A percentile compares a stretch with the other conserved stretches of the same genome.
These are phyloP conservation scores for Neurospora crassa DNA, from an alignment of 2,329 filamentous ascomycete species.

Conservation along the genomic window DNA sequence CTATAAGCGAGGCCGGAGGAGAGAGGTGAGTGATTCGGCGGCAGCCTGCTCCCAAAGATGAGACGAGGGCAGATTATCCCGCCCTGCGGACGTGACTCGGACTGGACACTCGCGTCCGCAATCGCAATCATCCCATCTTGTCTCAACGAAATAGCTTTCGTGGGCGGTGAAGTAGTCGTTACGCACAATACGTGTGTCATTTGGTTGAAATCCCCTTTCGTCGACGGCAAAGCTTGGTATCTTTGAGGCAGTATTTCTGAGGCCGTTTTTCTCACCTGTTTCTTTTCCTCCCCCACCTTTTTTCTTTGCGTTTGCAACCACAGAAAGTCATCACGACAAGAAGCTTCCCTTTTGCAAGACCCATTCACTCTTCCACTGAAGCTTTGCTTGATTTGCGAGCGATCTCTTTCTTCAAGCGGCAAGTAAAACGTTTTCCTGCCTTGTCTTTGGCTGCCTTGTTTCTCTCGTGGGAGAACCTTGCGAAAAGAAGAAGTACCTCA, in stretches of 20 bases:
- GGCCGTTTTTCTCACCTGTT: background rate
- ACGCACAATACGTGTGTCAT: background rate
- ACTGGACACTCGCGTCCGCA: background rate
- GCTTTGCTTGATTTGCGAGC: background rate
- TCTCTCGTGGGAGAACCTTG: background rate
- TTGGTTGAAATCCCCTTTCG: background rate
- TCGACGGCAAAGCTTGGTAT: background rate
- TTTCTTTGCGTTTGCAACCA: background rate
- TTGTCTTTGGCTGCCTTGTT: background rate
- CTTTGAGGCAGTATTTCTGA: background rate
- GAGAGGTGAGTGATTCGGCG: background rate
- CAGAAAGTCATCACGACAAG: background rate
- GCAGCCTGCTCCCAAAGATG: background rate
- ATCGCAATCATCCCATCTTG: background rate
- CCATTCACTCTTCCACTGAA: background rate
- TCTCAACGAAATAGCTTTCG: background rate
- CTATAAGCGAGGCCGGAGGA: background rate
- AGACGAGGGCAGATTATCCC: background rate
- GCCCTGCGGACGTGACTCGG: background rate
- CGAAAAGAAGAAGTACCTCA: background rate
- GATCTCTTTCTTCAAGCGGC: background rate
- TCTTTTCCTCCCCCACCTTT: background rate
- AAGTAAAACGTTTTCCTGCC: background rate
- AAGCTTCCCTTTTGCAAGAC: background rate
- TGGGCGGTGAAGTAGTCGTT: background rate